phyloP scores from a whole-genome alignment of 768 basidiomycete genomes.

The Xerocomus spinulosus region DNA sequence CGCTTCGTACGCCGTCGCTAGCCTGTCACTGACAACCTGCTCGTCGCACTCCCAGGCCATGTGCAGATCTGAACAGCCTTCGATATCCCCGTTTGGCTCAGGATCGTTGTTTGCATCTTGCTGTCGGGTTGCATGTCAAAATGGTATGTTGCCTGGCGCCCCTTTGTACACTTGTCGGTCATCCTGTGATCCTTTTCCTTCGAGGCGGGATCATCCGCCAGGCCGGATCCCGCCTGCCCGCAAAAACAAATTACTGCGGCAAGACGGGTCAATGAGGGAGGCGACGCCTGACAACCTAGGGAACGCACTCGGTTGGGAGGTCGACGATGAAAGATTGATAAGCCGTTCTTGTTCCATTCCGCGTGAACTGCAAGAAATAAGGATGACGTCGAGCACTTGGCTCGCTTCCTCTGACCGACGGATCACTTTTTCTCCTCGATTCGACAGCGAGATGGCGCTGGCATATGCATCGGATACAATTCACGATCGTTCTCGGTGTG shows the following conservation, averaged over 20 bases:
- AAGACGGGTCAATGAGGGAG: constrained; percentile 1
- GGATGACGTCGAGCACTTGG: not conserved
- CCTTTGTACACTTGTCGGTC: too few relatives aligned
- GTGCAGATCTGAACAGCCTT: too few relatives aligned
- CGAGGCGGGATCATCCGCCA: not conserved
- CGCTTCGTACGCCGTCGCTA: too few relatives aligned
- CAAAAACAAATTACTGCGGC: constrained; percentile 2
- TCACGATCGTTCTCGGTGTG: not conserved
- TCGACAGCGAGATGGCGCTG: not conserved
- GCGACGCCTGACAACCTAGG: too few relatives aligned
- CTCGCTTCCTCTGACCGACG: not conserved
- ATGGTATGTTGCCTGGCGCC: too few relatives aligned
- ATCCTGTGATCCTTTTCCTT: not conserved
- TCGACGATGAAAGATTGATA: too few relatives aligned
- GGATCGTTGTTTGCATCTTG: too few relatives aligned
- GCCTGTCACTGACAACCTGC: too few relatives aligned
- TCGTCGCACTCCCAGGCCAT: too few relatives aligned
- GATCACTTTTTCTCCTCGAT: not conserved
- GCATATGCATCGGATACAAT: not conserved
- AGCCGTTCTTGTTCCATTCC: not conserved
- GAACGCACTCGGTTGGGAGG: too few relatives aligned
- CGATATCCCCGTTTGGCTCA: too few relatives aligned
- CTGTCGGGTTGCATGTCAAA: too few relatives aligned
- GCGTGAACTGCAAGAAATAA: not conserved
- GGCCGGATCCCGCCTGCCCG: not conserved